A percentile compares a stretch with the other conserved stretches of the same genome.
Evolutionary conservation across 495 filamentous ascomycete genomes (phyloP).

Genomic region (Choiromyces venosus): DNA sequence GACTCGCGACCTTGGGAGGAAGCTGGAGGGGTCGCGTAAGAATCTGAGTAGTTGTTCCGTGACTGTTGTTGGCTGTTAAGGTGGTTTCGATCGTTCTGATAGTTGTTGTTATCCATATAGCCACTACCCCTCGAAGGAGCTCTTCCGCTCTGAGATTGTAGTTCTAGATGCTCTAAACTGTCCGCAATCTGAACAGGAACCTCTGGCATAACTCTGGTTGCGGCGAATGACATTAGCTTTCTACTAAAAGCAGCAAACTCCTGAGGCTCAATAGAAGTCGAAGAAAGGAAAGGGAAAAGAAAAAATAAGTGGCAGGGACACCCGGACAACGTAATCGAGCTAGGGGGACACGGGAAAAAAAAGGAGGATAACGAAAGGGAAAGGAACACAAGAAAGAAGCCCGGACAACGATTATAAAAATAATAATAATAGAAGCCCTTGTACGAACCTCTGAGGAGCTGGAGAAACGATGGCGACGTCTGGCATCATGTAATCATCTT

Average conservation of each 20-base stretch:
- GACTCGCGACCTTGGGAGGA: constrained; percentile 35
- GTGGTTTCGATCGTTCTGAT: constrained; percentile 46
- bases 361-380: constrained; percentile 13
- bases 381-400: constrained; percentile 17
- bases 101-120: constrained; percentile 41
- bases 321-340: constrained; percentile 15
- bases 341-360: constrained; percentile 17
- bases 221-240: constrained; percentile 14
- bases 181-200: constrained; percentile 77
- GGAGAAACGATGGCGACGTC: constrained; percentile 71
- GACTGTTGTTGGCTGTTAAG: constrained; percentile 10
- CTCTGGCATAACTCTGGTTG: constrained; percentile 63
- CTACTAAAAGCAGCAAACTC: neutral
- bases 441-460: constrained; percentile 77
- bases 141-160: constrained; percentile 54
- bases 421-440: constrained; percentile 21
- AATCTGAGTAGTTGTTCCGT: constrained; percentile 37
- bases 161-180: constrained; percentile 80
- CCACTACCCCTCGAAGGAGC: constrained; percentile 12
- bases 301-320: constrained; percentile 28
- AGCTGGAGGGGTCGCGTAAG: constrained; percentile 42
- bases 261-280: constrained; percentile 5
- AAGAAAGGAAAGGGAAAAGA: constrained; percentile 13
- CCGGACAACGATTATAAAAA: constrained; percentile 22
- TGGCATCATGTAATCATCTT: constrained; percentile 68